A percentile compares a stretch with the other conserved stretches of the same genome.
phyloP scores from a whole-genome alignment of 805 yeast genomes.

The Henningerozyma blattae region DNA sequence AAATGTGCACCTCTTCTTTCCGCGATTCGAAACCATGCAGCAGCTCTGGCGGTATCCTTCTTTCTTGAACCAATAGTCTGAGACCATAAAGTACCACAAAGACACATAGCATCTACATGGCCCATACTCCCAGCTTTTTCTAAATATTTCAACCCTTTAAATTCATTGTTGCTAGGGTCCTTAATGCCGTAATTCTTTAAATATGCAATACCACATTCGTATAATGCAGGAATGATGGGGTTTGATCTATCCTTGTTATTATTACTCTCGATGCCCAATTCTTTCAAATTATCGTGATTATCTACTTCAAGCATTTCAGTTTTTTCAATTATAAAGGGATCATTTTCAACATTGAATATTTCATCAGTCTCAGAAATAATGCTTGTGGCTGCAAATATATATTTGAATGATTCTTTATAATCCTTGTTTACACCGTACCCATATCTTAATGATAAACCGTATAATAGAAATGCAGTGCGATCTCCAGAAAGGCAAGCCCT shows the following conservation, averaged over 20 bases:
- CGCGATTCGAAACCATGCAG: conserved; percentile 58
- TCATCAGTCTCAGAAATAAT: conserved; percentile 19
- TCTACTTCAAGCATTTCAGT: conserved; percentile 27
- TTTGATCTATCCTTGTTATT: neutral
- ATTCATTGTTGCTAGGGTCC: conserved; percentile 31
- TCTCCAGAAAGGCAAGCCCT: conserved; percentile 52
- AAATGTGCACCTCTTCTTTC: conserved; percentile 48
- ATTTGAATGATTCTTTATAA: conserved; percentile 39
- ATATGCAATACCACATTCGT: conserved; percentile 49
- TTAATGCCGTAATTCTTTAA: conserved; percentile 43
- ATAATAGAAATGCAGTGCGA: conserved; percentile 54
- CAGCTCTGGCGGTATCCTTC: conserved; percentile 49
- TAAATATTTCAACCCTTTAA: conserved; percentile 43
- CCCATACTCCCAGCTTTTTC: conserved; percentile 61
- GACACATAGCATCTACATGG: conserved; percentile 53
- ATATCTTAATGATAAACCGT: conserved; percentile 51
- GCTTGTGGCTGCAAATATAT: conserved; percentile 46
- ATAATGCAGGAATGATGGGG: conserved; percentile 39
- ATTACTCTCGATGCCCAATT: too few species aligned
- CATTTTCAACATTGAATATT: conserved; percentile 13
- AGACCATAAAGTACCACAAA: conserved; percentile 59
- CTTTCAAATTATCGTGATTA: too few species aligned
- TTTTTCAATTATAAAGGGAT: conserved; percentile 25
- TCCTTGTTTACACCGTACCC: conserved; percentile 61
- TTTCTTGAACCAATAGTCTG: conserved; percentile 38